Conservation (phyloP, 1,284 basidiomycete species). For the Coniferiporia sulphurascens region DNA sequence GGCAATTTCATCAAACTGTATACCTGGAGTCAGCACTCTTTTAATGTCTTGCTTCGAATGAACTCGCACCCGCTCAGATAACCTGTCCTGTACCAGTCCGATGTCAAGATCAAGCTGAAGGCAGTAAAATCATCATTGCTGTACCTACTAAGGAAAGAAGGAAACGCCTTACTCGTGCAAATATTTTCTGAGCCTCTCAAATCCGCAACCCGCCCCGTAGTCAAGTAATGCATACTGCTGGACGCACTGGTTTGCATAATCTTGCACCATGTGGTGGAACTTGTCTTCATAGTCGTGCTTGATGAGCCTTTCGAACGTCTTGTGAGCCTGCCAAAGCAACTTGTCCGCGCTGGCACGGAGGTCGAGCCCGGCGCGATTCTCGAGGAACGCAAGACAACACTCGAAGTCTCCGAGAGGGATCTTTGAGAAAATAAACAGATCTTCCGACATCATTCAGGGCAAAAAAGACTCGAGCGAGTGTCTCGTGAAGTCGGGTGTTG, state of each 20-base stretch:
- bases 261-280: slow-evolving; percentile 7
- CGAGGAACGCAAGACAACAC: slow-evolving; percentile 10
- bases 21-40: background rate
- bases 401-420: slow-evolving; percentile 17
- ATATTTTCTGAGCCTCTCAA: slow-evolving; percentile 8
- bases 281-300: slow-evolving; percentile 10
- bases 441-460: background rate
- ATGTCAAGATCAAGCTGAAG: slow-evolving; percentile 13
- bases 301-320: slow-evolving; percentile 14
- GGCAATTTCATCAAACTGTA: slow-evolving; percentile 8
- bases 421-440: slow-evolving; percentile 14
- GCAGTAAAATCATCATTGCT: background rate
- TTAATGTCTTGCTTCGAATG: background rate
- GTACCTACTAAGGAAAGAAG: background rate
- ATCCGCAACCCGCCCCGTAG: slow-evolving; percentile 17
- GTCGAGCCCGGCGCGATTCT: slow-evolving; percentile 4
- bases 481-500: too few species aligned
- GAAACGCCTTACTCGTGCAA: slow-evolving; percentile 13
- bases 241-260: slow-evolving; percentile 15
- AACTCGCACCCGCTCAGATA: slow-evolving; percentile 10
- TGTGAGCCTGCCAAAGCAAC: slow-evolving; percentile 15
- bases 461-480: too few species aligned
- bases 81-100: slow-evolving; percentile 4
- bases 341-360: slow-evolving; percentile 8
- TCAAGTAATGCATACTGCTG: slow-evolving; percentile 15